A percentile compares a stretch with the other conserved stretches of the same genome.
Evolutionary conservation across 2,329 filamentous ascomycete species (phyloP).

Genomic region (Ramularia endophylla): DNA sequence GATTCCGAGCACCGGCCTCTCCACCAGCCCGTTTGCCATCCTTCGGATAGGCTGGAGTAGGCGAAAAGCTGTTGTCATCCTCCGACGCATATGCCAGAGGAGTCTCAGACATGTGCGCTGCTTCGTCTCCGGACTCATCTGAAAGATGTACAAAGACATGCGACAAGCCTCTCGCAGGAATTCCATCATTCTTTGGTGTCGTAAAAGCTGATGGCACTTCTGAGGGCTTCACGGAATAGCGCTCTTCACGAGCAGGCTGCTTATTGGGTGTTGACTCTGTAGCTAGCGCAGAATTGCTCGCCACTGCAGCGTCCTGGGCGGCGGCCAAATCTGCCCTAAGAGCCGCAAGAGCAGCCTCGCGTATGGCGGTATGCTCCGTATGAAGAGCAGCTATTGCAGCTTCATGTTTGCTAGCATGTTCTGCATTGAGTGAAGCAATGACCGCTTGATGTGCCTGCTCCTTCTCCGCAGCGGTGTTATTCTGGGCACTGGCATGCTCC

Average conservation of each 20-base stretch:
- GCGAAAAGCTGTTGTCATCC: conserved; percentile 11
- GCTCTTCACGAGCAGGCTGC: no score
- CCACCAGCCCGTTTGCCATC: conserved; percentile 10
- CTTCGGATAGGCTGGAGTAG: conserved; percentile 9
- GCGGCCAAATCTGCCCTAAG: not conserved
- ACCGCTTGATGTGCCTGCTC: conserved; percentile 12
- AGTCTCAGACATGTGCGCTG: conserved; percentile 9
- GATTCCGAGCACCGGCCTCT: conserved; percentile 1
- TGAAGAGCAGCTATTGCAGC: conserved; percentile 8
- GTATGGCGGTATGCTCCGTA: conserved; percentile 3
- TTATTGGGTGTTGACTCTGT: no score
- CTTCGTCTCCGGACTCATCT: conserved; percentile 1
- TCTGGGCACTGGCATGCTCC: conserved; percentile 5
- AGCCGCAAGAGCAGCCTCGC: conserved; percentile 4
- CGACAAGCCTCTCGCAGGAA: conserved; percentile 12
- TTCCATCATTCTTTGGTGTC: conserved; percentile 1
- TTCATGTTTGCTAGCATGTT: conserved; percentile 11
- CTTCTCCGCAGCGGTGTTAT: conserved; percentile 4
- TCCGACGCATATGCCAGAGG: conserved; percentile 17
- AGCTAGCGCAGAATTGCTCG: no score
- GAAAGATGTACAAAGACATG: conserved; percentile 19
- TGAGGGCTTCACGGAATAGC: no score
- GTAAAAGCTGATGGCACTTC: not conserved
- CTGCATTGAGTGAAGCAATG: conserved; percentile 7
- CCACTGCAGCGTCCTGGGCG: not conserved